Conservation (phyloP, 805 yeast genomes). For the Wickerhamiella occidentalis region DNA sequence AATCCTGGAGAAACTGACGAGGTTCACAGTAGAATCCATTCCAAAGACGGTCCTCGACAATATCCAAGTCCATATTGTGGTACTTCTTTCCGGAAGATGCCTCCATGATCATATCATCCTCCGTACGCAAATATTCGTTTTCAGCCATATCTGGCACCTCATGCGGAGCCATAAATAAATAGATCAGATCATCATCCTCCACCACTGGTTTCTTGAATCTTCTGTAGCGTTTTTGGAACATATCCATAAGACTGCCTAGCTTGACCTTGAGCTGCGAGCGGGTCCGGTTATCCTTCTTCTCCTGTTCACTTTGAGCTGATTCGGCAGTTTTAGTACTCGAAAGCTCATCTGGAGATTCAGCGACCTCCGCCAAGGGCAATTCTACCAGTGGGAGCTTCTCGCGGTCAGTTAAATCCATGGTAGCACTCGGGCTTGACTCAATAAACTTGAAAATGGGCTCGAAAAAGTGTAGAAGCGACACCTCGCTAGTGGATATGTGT, state of each 20-base stretch:
- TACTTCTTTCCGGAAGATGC: conserved; percentile 57
- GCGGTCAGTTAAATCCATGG: conserved; percentile 47
- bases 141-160: conserved; percentile 3
- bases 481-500: conserved; percentile 24
- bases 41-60: conserved; percentile 91
- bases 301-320: conserved; percentile 24
- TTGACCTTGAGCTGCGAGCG: conserved; percentile 78
- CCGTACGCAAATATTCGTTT: conserved; percentile 31
- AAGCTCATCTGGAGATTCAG: conserved; percentile 23
- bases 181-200: conserved; percentile 61
- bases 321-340: neutral
- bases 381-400: conserved; percentile 30
- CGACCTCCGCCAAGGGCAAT: conserved; percentile 31
- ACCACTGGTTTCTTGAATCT: conserved; percentile 83
- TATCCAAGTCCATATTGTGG: conserved; percentile 84
- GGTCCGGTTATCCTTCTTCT: conserved; percentile 62
- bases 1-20: conserved; percentile 72
- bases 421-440: conserved; percentile 55
- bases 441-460: conserved; percentile 41
- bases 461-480: conserved; percentile 48
- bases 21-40: conserved; percentile 93
- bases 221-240: conserved; percentile 75
- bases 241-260: conserved; percentile 77
- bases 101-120: conserved; percentile 72
- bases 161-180: conserved; percentile 50